Percentiles rank a stretch among this genome's conserved stretches.
Evolutionary conservation across 768 basidiomycete species (phyloP).

Genomic region (Suillus luteus): DNA sequence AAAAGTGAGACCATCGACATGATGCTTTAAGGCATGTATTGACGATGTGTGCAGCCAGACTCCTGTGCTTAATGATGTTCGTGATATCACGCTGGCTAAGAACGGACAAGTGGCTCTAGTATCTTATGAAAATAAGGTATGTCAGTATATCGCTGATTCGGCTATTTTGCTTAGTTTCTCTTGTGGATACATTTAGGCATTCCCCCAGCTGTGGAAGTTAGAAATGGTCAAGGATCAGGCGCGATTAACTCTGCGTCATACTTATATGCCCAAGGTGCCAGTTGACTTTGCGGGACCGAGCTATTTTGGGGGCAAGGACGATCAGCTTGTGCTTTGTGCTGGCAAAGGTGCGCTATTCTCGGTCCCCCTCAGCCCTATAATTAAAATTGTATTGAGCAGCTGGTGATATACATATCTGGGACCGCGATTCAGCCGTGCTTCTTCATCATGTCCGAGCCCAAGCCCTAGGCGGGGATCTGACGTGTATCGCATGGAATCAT

Average conservation of each 20-base stretch:
- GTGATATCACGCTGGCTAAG: conserved; percentile 65
- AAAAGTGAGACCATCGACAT: conserved; percentile 46
- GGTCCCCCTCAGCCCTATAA: background rate
- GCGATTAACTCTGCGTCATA: conserved; percentile 51
- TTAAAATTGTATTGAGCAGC: conserved; percentile 37
- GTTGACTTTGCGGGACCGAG: conserved; percentile 76
- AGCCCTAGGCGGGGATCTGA: conserved; percentile 58
- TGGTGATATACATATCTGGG: conserved; percentile 81
- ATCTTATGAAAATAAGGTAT: conserved; percentile 75
- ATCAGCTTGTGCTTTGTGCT: conserved; percentile 73
- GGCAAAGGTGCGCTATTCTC: conserved; percentile 53
- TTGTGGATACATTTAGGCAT: conserved; percentile 41
- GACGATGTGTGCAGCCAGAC: conserved; percentile 51
- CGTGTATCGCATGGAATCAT: conserved; percentile 75
- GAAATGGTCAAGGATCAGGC: conserved; percentile 54
- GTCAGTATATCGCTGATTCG: conserved; percentile 7
- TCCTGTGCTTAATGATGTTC: conserved; percentile 71
- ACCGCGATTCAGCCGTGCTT: conserved; percentile 67
- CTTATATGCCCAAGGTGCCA: conserved; percentile 66
- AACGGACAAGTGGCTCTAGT: conserved; percentile 64
- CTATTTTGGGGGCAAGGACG: conserved; percentile 73
- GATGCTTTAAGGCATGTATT: conserved; percentile 14
- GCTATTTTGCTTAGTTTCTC: background rate
- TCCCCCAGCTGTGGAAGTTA: conserved; percentile 70
- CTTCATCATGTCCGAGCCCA: conserved; percentile 66